phyloP scores from a whole-genome alignment of 2,329 filamentous ascomycete species.

The Nigrospora osmanthi region DNA sequence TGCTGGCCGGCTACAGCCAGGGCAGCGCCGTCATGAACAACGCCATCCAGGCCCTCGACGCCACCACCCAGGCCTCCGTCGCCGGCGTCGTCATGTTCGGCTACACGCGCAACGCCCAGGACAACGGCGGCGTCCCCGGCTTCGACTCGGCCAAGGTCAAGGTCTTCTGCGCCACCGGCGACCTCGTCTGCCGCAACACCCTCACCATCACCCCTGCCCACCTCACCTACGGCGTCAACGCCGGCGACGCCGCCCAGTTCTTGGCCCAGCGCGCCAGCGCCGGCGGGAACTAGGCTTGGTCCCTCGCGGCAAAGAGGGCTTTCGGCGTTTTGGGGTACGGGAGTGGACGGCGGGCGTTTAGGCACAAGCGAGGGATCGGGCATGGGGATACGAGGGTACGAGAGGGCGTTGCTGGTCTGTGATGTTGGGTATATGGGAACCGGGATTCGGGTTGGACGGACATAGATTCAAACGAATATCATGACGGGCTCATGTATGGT shows the following conservation, averaged over 20 bases:
- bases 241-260: conserved; percentile 10
- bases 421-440: no score
- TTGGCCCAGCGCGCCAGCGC: conserved; percentile 2
- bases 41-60: conserved; percentile 16
- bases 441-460: no score
- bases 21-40: conserved; percentile 24
- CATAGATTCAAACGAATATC: no score
- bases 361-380: no score
- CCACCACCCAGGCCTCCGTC: conserved; percentile 9
- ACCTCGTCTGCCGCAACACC: conserved; percentile 15
- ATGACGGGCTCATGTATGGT: no score
- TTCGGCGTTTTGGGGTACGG: no score
- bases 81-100: conserved; percentile 22
- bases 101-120: conserved; percentile 17
- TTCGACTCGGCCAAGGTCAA: conserved; percentile 12
- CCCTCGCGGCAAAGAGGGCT: no score
- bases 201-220: conserved; percentile 14
- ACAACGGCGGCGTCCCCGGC: conserved; percentile 13
- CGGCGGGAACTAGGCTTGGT: no score
- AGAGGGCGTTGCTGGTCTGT: no score
- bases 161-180: conserved; percentile 15
- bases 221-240: conserved; percentile 13
- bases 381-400: no score
- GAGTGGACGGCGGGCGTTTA: no score
- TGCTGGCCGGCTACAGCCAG: conserved; percentile 20